phyloP scores from a whole-genome alignment of 2,329 filamentous ascomycete species.

The Colletotrichum orchidophilum region DNA sequence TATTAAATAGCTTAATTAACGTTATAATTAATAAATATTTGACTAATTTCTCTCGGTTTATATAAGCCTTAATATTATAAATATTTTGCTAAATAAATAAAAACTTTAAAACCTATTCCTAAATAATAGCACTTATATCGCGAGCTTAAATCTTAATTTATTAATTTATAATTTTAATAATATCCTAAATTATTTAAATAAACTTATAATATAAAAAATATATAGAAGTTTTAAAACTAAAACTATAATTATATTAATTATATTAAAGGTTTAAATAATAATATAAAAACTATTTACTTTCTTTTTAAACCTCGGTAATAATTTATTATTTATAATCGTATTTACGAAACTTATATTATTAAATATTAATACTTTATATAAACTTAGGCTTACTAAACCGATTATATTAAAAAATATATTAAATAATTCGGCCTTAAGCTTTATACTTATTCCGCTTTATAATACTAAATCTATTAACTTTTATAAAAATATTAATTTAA shows the following conservation, averaged over 20 bases:
- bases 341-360: too few relatives aligned
- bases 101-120: constrained; percentile 13
- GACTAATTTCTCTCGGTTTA: constrained; percentile 33
- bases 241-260: too few relatives aligned
- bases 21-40: constrained; percentile 23
- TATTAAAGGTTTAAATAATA: too few relatives aligned
- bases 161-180: neutral
- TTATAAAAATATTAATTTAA: constrained; percentile 30
- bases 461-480: too few relatives aligned
- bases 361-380: too few relatives aligned
- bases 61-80: constrained; percentile 31
- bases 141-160: neutral
- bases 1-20: too few relatives aligned
- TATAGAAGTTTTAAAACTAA: neutral
- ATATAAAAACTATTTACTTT: too few relatives aligned
- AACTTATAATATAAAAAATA: neutral
- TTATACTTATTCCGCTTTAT: too few relatives aligned
- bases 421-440: neutral
- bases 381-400: too few relatives aligned
- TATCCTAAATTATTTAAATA: neutral
- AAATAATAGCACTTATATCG: constrained; percentile 26
- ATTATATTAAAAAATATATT: neutral
- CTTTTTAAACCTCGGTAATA: too few relatives aligned
- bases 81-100: too few relatives aligned
- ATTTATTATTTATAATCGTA: too few relatives aligned